These are phyloP conservation scores for Remersonia thermophila DNA, from an alignment of 2,329 filamentous ascomycete genomes.

Conservation along the genomic window DNA sequence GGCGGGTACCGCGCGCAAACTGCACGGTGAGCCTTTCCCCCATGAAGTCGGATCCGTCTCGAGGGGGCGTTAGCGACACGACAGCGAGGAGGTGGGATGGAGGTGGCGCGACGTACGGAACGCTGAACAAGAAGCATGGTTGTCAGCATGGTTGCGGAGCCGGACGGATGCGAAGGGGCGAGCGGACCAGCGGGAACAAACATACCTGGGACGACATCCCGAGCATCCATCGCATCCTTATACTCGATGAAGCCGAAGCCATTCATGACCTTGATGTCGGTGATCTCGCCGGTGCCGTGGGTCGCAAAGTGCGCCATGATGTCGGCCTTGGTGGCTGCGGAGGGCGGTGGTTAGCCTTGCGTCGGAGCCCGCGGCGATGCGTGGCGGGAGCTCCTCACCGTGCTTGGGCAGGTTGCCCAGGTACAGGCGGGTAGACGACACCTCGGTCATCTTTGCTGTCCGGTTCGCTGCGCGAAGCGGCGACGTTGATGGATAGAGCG, in stretches of 20 bases:
- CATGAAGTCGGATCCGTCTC: constrained; percentile 97
- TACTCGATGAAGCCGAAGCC: constrained; percentile 99
- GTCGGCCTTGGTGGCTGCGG: constrained; percentile 84
- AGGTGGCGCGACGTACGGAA: constrained; percentile 43
- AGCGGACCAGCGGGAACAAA: no score
- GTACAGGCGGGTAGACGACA: constrained; percentile 90
- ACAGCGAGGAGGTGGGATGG: no score
- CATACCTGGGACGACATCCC: constrained; percentile 95
- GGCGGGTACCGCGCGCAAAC: constrained; percentile 78
- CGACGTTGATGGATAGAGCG: no score
- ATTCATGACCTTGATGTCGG: constrained; percentile 99
- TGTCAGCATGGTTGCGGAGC: constrained; percentile 19
- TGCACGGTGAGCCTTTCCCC: constrained; percentile 95
- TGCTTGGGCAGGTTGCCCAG: constrained; percentile 94
- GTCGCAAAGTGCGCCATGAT: constrained; percentile 91
- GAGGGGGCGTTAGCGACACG: constrained; percentile 16
- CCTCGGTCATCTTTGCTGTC: constrained; percentile 59
- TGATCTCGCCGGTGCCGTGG: constrained; percentile 94
- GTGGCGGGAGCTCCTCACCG: constrained; percentile 51
- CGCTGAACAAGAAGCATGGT: constrained; percentile 30
- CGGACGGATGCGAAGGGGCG: no score
- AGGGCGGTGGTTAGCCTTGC: constrained; percentile 26
- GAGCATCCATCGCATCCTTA: constrained; percentile 94
- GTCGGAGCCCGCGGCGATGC: neutral
- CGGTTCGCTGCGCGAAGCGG: constrained; percentile 1